A percentile compares a stretch with the other conserved stretches of the same genome.
Conservation (phyloP, 495 filamentous ascomycete genomes). For the Amphirosellinia nigrospora region DNA sequence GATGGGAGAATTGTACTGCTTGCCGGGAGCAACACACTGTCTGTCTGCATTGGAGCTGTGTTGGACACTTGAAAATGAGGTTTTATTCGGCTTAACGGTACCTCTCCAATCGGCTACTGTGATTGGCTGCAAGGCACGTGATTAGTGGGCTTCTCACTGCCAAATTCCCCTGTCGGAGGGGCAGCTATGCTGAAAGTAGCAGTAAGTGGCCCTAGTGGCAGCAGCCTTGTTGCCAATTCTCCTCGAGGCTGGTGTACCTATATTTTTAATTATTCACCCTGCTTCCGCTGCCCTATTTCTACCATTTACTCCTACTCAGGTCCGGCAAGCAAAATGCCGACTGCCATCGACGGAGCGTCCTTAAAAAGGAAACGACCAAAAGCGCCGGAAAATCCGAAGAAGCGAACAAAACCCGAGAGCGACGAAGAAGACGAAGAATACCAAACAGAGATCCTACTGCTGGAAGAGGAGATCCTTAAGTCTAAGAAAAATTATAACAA, state of each 20-base stretch:
- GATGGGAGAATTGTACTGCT: conserved; percentile 44
- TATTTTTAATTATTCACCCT: not conserved
- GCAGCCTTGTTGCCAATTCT: conserved; percentile 13
- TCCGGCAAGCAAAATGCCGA: conserved; percentile 18
- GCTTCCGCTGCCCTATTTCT: not conserved
- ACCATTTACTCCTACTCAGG: not conserved
- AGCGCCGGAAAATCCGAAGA: conserved; percentile 41
- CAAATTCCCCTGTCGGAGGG: conserved; percentile 4
- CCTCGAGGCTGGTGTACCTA: conserved; percentile 17
- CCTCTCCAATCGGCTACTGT: conserved; percentile 29
- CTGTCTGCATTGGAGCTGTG: conserved; percentile 44
- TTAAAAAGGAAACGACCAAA: conserved; percentile 54
- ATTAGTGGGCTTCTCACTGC: conserved; percentile 24
- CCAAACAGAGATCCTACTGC: conserved; percentile 64
- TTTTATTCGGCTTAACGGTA: conserved; percentile 52
- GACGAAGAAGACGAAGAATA: conserved; percentile 50
- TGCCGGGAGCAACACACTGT: conserved; percentile 33
- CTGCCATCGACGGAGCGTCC: conserved; percentile 9
- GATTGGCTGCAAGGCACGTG: conserved; percentile 41
- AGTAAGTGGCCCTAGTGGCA: not conserved
- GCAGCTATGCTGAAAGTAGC: not conserved
- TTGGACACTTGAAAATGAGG: conserved; percentile 50
- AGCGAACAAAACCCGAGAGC: conserved; percentile 51
- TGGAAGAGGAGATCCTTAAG: conserved; percentile 80
- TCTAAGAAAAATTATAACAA: conserved; percentile 93